Evolutionary conservation across 352 stramenopile genomes (phyloP).

Genomic region (Globisporangium okanoganense): DNA sequence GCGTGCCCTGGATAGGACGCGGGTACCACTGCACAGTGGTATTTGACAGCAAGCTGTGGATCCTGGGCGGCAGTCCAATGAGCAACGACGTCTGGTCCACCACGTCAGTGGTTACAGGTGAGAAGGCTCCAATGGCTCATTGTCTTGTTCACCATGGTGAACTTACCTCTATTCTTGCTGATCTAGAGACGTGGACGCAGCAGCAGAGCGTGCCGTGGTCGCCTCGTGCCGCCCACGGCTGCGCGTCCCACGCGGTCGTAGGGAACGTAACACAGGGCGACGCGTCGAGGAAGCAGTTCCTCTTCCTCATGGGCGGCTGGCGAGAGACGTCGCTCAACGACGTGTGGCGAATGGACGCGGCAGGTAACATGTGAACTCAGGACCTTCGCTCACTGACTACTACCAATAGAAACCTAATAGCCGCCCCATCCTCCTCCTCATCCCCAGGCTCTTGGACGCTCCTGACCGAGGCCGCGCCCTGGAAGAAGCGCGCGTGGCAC

Average conservation of each 20-base stretch:
- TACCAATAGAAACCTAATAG: neutral
- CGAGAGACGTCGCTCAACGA: conserved; percentile 59
- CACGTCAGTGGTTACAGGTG: conserved; percentile 46
- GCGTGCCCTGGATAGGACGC: conserved; percentile 47
- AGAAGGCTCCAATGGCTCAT: too few species aligned
- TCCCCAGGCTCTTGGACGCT: conserved; percentile 32
- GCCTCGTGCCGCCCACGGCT: conserved; percentile 53
- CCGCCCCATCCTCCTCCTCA: neutral
- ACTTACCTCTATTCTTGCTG: neutral
- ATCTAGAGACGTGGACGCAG: conserved; percentile 30
- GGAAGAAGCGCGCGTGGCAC: conserved; percentile 69
- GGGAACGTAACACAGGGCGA: conserved; percentile 51
- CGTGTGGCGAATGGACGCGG: conserved; percentile 63
- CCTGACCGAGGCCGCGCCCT: conserved; percentile 37
- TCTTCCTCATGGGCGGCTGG: conserved; percentile 72
- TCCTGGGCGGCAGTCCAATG: conserved; percentile 74
- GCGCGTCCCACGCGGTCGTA: conserved; percentile 46
- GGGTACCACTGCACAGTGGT: conserved; percentile 73
- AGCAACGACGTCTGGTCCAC: conserved; percentile 82
- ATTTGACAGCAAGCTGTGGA: conserved; percentile 53
- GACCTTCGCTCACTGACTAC: neutral
- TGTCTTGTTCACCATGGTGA: neutral
- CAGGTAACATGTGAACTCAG: conserved; percentile 3
- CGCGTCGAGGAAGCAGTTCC: conserved; percentile 35
- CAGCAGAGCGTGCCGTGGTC: conserved; percentile 46